Percentiles rank a stretch among this genome's conserved stretches.
Conservation (phyloP, 768 basidiomycete species). For the Pulveroboletus sp. region DNA sequence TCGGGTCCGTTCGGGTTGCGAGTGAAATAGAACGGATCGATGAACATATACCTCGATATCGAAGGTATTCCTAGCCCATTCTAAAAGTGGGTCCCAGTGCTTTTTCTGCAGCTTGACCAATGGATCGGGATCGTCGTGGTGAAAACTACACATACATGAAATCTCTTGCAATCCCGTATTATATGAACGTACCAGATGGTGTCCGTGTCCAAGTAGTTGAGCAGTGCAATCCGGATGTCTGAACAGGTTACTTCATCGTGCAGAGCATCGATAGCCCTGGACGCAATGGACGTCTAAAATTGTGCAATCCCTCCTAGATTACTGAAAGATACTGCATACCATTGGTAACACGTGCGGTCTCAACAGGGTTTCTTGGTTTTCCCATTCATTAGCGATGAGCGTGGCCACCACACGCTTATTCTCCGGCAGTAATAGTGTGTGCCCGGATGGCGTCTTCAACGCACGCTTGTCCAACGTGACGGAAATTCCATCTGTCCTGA, state of each 20-base stretch:
- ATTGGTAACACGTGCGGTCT: constrained; percentile 91
- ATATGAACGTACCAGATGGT: constrained; percentile 67
- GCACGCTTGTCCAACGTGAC: constrained; percentile 80
- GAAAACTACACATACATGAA: constrained; percentile 53
- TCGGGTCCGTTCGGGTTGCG: constrained; percentile 69
- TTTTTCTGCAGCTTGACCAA: constrained; percentile 73
- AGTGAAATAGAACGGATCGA: constrained; percentile 63
- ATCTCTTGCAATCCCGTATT: neutral
- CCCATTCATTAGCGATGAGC: constrained; percentile 94
- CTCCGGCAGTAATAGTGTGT: constrained; percentile 64
- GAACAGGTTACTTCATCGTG: constrained; percentile 49
- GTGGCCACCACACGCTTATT: constrained; percentile 71
- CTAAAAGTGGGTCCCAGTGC: constrained; percentile 86
- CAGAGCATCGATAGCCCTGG: constrained; percentile 85
- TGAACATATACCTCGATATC: constrained; percentile 64
- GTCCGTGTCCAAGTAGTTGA: constrained; percentile 91
- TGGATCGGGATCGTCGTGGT: constrained; percentile 69
- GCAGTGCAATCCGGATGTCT: constrained; percentile 63
- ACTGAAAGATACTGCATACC: constrained; percentile 43
- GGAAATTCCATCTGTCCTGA: constrained; percentile 46
- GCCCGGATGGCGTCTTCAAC: constrained; percentile 87
- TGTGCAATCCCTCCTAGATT: constrained; percentile 7
- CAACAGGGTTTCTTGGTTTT: constrained; percentile 78
- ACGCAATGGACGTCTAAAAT: constrained; percentile 79
- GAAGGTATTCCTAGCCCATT: constrained; percentile 70